A percentile compares a stretch with the other conserved stretches of the same genome.
phyloP scores from a whole-genome alignment of 106 monocot genomes.

The Platanthera zijinensis region DNA sequence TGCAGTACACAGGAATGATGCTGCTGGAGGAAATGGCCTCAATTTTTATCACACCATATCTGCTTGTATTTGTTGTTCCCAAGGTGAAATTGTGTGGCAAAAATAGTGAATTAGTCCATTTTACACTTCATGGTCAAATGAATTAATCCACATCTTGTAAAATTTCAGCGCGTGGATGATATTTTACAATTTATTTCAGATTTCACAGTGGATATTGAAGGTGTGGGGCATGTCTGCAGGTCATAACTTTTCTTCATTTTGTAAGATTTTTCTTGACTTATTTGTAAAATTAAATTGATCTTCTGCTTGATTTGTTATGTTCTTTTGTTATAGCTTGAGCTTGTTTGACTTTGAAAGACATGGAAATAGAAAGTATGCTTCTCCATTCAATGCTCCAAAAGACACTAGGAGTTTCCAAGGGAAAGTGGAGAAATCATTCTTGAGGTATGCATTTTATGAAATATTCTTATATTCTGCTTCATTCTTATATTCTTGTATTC shows the following conservation, averaged over 20 bases:
- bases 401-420: slow-evolving; percentile 82
- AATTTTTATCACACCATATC: slow-evolving; percentile 80
- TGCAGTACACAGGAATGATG: slow-evolving; percentile 95
- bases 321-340: slow-evolving; percentile 53
- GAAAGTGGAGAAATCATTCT: slow-evolving; percentile 99
- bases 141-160: background rate
- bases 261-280: background rate
- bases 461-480: background rate
- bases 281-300: background rate
- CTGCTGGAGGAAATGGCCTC: slow-evolving; percentile 94
- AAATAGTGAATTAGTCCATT: background rate
- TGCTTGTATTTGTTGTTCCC: slow-evolving; percentile 83
- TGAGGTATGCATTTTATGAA: slow-evolving; percentile 48
- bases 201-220: slow-evolving; percentile 84
- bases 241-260: slow-evolving; percentile 15
- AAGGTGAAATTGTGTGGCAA: slow-evolving; percentile 37
- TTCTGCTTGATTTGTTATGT: slow-evolving; percentile 1
- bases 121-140: background rate
- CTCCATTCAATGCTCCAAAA: slow-evolving; percentile 60
- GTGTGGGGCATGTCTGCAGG: slow-evolving; percentile 99
- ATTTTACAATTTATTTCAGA: slow-evolving; percentile 87
- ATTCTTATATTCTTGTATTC: no score
- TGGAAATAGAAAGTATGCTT: slow-evolving; percentile 89
- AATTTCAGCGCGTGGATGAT: slow-evolving; percentile 71
- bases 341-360: slow-evolving; percentile 84